A percentile compares a stretch with the other conserved stretches of the same genome.
Evolutionary conservation across 139 green algal genomes (phyloP).

Genomic region (Volvox africanus): DNA sequence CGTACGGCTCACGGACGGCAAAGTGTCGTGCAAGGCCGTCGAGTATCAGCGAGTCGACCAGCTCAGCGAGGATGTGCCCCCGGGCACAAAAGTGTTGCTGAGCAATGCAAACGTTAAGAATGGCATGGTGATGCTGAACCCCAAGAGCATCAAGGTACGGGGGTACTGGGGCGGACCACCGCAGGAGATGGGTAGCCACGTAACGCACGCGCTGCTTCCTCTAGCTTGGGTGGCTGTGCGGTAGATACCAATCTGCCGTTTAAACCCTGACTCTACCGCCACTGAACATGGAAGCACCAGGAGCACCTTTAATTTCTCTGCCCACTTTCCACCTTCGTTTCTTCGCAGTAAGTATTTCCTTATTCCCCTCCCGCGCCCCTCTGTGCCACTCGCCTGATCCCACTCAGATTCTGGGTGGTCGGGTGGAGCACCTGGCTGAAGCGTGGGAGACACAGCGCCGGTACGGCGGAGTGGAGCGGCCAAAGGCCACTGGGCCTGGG

Average conservation of each 20-base stretch:
- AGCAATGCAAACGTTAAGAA: constrained; percentile 23
- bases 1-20: constrained; percentile 58
- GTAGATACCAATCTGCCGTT: too few relatives aligned
- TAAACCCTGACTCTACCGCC: too few relatives aligned
- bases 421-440: constrained; percentile 60
- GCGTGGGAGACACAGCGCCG: constrained; percentile 60
- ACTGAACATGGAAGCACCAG: too few relatives aligned
- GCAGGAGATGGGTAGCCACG: too few relatives aligned
- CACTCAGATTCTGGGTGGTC: constrained; percentile 61
- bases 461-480: constrained; percentile 57
- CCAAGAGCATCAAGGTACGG: constrained; percentile 55
- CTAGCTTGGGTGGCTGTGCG: too few relatives aligned
- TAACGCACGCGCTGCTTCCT: too few relatives aligned
- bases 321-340: too few relatives aligned
- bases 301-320: too few relatives aligned
- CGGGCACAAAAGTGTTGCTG: constrained; percentile 59
- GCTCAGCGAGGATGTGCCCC: constrained; percentile 51
- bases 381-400: too few relatives aligned
- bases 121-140: constrained; percentile 60
- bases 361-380: too few relatives aligned
- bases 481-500: constrained; percentile 20
- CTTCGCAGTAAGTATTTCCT: too few relatives aligned
- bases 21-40: constrained; percentile 30
- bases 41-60: constrained; percentile 38
- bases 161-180: too few relatives aligned